Conservation (phyloP, 164 flowering plant species). For the Vitis rotundifolia region DNA sequence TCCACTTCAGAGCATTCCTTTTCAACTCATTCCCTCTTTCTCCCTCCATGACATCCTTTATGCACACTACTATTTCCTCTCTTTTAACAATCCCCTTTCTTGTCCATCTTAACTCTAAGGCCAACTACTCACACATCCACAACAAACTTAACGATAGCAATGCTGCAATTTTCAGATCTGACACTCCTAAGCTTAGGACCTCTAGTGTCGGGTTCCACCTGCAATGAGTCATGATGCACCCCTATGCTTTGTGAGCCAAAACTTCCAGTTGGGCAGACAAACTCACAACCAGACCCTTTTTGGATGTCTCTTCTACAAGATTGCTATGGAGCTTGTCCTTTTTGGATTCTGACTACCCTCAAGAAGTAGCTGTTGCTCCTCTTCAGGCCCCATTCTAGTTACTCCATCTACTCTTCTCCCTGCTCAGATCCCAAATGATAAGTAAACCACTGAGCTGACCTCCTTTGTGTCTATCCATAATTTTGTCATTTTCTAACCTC, state of each 20-base stretch:
- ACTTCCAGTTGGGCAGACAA: conserved; percentile 56
- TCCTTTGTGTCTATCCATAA: conserved; percentile 33
- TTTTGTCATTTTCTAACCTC: too few species aligned
- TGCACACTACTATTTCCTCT: conserved; percentile 34
- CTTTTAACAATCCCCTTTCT: conserved; percentile 32
- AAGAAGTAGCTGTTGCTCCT: conserved; percentile 19
- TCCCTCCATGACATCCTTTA: conserved; percentile 49
- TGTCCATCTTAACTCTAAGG: conserved; percentile 31
- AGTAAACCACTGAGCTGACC: conserved; percentile 35
- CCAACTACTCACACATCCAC: conserved; percentile 56
- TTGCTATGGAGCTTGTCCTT: conserved; percentile 34
- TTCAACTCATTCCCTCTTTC: conserved; percentile 28
- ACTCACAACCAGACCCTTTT: conserved; percentile 36
- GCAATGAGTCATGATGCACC: conserved; percentile 58
- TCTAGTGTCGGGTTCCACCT: conserved; percentile 62
- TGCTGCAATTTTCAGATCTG: conserved; percentile 43
- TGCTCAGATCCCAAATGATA: conserved; percentile 47
- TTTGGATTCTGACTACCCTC: conserved; percentile 50
- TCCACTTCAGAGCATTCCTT: conserved; percentile 42
- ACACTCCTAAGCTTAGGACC: conserved; percentile 56
- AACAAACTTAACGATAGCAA: conserved; percentile 48
- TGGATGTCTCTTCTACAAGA: conserved; percentile 25
- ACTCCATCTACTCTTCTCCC: conserved; percentile 30
- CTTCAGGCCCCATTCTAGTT: conserved; percentile 25
- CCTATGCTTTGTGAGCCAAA: conserved; percentile 39